Conservation (phyloP, 257 asterid genomes). For the Ophiorrhiza pumila region DNA sequence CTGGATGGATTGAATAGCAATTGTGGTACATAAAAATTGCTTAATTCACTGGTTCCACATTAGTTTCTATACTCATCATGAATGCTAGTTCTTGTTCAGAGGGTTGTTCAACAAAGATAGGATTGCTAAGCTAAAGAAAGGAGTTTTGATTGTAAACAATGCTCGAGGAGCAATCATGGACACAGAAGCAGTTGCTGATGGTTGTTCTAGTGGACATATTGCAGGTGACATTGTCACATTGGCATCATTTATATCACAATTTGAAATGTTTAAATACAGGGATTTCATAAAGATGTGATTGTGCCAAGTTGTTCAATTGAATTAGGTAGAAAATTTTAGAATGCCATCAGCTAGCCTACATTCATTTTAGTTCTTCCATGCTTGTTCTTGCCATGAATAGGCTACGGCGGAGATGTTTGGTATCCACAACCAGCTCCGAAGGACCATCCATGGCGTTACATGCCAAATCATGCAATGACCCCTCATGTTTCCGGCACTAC, state of each 20-base stretch:
- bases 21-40: background rate
- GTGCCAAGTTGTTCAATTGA: background rate
- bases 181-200: conserved; percentile 95
- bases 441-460: conserved; percentile 99
- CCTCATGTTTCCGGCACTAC: conserved; percentile 98
- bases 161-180: conserved; percentile 99
- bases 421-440: conserved; percentile 98
- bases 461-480: conserved; percentile 99
- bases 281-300: too few relatives aligned
- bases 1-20: background rate
- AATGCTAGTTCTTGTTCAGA: conserved; percentile 30
- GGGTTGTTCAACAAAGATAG: conserved; percentile 82
- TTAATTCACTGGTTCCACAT: background rate
- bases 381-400: conserved; percentile 25
- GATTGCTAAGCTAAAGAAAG: conserved; percentile 89
- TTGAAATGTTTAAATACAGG: too few relatives aligned
- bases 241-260: background rate
- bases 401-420: conserved; percentile 99
- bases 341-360: background rate
- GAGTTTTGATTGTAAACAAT: conserved; percentile 87
- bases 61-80: background rate
- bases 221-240: conserved; percentile 76
- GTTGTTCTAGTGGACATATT: conserved; percentile 89
- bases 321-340: background rate
- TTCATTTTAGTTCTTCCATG: conserved; percentile 1